Base-by-base conservation (phyloP, 352 stramenopile species). In the Blastocystis hominis region DNA sequence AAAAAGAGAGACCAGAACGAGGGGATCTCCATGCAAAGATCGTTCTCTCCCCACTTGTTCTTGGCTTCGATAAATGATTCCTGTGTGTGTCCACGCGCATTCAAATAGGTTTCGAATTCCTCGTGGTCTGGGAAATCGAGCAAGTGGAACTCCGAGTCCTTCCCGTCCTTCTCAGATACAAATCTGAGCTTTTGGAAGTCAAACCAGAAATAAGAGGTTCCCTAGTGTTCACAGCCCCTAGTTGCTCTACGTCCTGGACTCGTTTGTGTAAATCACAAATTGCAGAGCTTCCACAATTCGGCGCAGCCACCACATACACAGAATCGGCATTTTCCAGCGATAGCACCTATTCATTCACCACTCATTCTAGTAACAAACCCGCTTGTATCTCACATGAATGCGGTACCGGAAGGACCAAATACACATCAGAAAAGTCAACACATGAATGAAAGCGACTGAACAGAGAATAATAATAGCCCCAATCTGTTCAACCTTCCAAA, bases 1-100 rank as follows among this genome's bases (percentile, higher is more conserved):
- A 94, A 93, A 84, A 98, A 97, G 2, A 91, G 68, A 13, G 90
- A 89, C 24, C n/a, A 34, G 40, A 91, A 88, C 7, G 86, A 76
- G 13, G 89, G 89, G 30, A 89, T 40, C 13, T 86, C 70, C 46
- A 91, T 89, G 13, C 66, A 42, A 13, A 90, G 75, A 72, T 89
- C 88, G 62, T 90, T 90, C 17, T 62, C 47, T 9, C 89, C 75
- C 72, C 86, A 89, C 62, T 89, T 90, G 15, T 17, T 17, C 54
- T 56, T 55, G 7, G 88, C 78, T 47, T 46, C 38, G 20, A 24
- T 34, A 15, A 50, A 40, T 3, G 70, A 80, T 20, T 80, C 70
- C 17, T 46, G 53, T 0, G 70, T 80, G 40, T 80, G 70, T 62
- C 70, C 70, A 24, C 55, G 36, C 20, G 38, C 46, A 62, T 42